Evolutionary conservation across 2,329 filamentous ascomycete species (phyloP), one percentile per base, ranked within the genome.

Genomic region (Thermothelomyces thermophilus): DNA sequence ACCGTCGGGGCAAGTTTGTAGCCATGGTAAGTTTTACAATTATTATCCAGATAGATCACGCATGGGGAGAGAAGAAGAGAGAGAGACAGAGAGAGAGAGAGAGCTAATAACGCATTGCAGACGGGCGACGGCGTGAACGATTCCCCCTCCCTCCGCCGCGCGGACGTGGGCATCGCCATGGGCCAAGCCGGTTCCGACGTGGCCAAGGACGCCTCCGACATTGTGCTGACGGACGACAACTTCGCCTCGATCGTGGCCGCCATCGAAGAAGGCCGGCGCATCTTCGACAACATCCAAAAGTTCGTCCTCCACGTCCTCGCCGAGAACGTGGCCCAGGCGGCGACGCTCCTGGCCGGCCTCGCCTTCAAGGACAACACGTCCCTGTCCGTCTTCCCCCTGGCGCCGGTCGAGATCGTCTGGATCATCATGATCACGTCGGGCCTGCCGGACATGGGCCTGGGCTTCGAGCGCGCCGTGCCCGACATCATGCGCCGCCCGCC

Each of bases 191-290:
- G 84, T 14, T 84, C 80, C 39, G 84, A 87, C 61, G 84, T 88
- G 9, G 84, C 84, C 54, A 87, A 87, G 61, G 83, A 93, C 67
- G 88, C 88, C 2, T 85, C 87, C 1, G 88, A 94, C 62, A 93
- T 95, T 76, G 87, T 94, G 31, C 72, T 95, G 20, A 89, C 87
- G 0, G 87, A 93, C 62, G 88, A 93, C 66, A 90, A 94, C 69
- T 94, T 94, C 62, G 86, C 88, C 7, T 89, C 84, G 20, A 87
- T 87, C 51, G 75, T 87, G 24, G 82, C 80, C 14, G 83, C 81
- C 33, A 82, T 87, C 39, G 79, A 84, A 62, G 83, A 87, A 66
- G 84, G 84, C n/a, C 77, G 84, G 24, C 73, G 83, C 41, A 75
- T 86, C 50, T 84, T 85, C 51, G 83, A 86, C 70, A 87, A 87